Evolutionary conservation across 2,329 filamentous ascomycete species (phyloP), one percentile per base, ranked within the genome.

Genomic region (Aschersonia sp.): DNA sequence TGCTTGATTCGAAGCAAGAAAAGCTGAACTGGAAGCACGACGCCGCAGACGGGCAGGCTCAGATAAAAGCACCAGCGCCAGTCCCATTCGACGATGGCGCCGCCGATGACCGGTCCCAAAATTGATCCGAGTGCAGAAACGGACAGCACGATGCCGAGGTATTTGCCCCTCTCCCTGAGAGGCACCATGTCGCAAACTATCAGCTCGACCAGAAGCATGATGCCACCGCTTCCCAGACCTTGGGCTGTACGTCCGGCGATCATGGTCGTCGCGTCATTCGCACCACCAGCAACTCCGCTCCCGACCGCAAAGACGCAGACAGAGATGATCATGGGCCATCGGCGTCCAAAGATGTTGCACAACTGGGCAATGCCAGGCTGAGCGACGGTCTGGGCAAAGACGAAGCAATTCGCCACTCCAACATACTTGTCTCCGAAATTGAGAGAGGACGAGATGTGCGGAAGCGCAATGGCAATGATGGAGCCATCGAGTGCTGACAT

Each of bases 171-270:
- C 50, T 72, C 59, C 2, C 66, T 57, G 7, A 76, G 54, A 1
- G 72, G 68, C 0, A 74, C 64, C 2, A 76, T 54, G 49, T 76
- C 73, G 45, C 62, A 54, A 32, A 10, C 9, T 29, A 42, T 48
- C 22, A 55, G 43, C 58, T 63, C 58, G 22, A 22, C 22, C 4
- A 22, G 22, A 22, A 22, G 22, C 22, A 22, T 22, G 22, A 22
- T 22, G 22, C 64, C 65, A 8, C 58, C 60, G 5, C 50, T 53
- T 4, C 65, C 64, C 6, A 58, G 45, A 0, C 77, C 77, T 51
- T 80, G 74, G 2, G 80, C 49, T 2, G 45, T 54, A 0, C 64
- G 59, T 5, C 61, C 66, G 5, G 63, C 65, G n/a, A 82, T 74
- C 5, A 82, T 58, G 55, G 70, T 67, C 1, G 52, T 54, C 1